A percentile compares a stretch with the other conserved stretches of the same genome.
Evolutionary conservation across 257 asterid genomes (phyloP).

Genomic region (Nicotiana benthamiana): DNA sequence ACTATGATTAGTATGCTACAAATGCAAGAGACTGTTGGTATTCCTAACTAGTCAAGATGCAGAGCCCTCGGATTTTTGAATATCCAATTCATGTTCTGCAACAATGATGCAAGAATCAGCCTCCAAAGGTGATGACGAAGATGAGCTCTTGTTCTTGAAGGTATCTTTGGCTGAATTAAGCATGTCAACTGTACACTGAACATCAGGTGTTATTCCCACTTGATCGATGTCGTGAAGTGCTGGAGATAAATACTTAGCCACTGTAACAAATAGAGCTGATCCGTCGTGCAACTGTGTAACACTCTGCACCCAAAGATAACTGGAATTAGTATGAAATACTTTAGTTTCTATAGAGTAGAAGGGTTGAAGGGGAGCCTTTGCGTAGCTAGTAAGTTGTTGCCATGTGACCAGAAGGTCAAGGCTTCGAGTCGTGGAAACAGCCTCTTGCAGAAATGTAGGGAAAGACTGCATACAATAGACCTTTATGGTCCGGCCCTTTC

Average conservation of each 20-base stretch:
- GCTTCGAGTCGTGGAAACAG: too few relatives aligned
- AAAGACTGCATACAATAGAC: too few relatives aligned
- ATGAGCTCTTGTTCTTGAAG: slow-evolving; percentile 23
- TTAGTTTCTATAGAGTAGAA: background rate
- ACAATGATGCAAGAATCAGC: slow-evolving; percentile 77
- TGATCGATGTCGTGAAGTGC: slow-evolving; percentile 91
- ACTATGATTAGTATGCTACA: background rate
- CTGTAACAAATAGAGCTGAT: slow-evolving; percentile 85
- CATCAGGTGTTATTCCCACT: slow-evolving; percentile 82
- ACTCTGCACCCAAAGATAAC: slow-evolving; percentile 44
- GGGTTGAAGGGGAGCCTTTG: background rate
- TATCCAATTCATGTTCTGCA: slow-evolving; percentile 80
- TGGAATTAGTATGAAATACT: too few relatives aligned
- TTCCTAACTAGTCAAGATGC: slow-evolving; percentile 37
- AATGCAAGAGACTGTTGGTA: background rate
- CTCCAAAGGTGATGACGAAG: slow-evolving; percentile 46
- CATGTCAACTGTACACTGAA: slow-evolving; percentile 62
- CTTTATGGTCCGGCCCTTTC: too few relatives aligned
- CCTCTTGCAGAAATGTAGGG: too few relatives aligned
- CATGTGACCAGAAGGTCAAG: too few relatives aligned
- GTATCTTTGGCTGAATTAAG: slow-evolving; percentile 45
- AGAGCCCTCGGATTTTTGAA: slow-evolving; percentile 53
- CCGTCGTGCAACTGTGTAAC: slow-evolving; percentile 87
- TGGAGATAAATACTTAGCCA: slow-evolving; percentile 84
- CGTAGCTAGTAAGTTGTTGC: too few relatives aligned